Percentiles rank a stretch among this genome's conserved stretches.
Evolutionary conservation across 768 basidiomycete genomes (phyloP).

Genomic region (Boletus vinaceobasis): DNA sequence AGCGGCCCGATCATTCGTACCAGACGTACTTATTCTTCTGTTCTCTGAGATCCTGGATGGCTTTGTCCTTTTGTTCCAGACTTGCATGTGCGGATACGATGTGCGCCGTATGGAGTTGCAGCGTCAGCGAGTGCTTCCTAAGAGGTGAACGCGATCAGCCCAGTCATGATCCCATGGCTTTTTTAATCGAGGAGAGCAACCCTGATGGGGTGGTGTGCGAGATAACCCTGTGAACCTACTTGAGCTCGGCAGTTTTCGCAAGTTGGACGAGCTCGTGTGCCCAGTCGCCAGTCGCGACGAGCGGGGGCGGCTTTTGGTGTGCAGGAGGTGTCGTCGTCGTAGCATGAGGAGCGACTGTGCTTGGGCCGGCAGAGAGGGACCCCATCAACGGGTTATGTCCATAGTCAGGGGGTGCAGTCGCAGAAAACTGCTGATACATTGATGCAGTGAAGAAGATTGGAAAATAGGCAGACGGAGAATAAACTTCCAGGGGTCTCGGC

Average conservation of each 20-base stretch:
- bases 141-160: slow-evolving; percentile 7
- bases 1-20: not conserved
- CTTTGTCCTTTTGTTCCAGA: slow-evolving; percentile 72
- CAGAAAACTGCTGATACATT: slow-evolving; percentile 36
- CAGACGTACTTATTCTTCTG: slow-evolving; percentile 75
- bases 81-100: slow-evolving; percentile 80
- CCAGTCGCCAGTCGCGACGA: slow-evolving; percentile 83
- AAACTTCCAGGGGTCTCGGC: slow-evolving; percentile 31
- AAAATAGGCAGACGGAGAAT: slow-evolving; percentile 24
- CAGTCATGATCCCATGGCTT: not conserved
- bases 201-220: not conserved
- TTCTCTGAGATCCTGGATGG: slow-evolving; percentile 77
- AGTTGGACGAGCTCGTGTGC: slow-evolving; percentile 82
- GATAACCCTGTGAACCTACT: slow-evolving; percentile 48
- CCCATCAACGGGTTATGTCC: slow-evolving; percentile 31
- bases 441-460: slow-evolving; percentile 18
- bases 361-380: slow-evolving; percentile 32
- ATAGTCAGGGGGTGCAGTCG: slow-evolving; percentile 33
- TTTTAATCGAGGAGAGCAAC: not conserved
- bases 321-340: slow-evolving; percentile 23
- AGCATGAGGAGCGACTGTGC: slow-evolving; percentile 31
- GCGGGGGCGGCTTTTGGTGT: slow-evolving; percentile 39
- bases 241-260: slow-evolving; percentile 84
- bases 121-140: slow-evolving; percentile 79
- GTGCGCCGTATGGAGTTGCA: slow-evolving; percentile 85